Evolutionary conservation across 2,329 filamentous ascomycete genomes (phyloP), one percentile per base, ranked within the genome.

Genomic region (Fusarium algeriense): DNA sequence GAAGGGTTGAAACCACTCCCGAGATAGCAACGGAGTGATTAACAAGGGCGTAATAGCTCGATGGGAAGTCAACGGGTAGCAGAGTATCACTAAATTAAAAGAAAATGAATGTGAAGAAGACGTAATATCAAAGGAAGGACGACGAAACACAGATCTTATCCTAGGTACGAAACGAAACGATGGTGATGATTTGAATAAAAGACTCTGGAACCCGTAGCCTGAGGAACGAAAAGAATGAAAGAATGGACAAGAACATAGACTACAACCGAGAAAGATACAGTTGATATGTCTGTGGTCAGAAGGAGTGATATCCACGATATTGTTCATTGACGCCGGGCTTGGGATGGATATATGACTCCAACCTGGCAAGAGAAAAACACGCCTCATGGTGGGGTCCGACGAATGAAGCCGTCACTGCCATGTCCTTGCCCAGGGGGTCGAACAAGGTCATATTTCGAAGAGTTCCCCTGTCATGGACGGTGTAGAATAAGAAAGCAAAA

Each of bases 401-500:
- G 68, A 71, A 70, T 64, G 67, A 68, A 71, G 65, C 69, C 69
- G 60, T 71, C 62, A 60, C 67, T 70, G 53, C 70, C 64, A 72
- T 67, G 56, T 68, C 73, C 73, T 69, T 74, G 73, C 67, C 60
- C 57, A 64, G 65, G 73, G 73, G 73, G 66, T 59, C 64, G 67
- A 61, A 65, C 69, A 71, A 66, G 70, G 67, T 45, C 71, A 55
- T 67, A 64, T 54, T 65, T 64, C 60, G 62, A 69, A 61, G 60
- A 56, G 63, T 60, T 57, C 49, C 72, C 75, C 72, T 68, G 67
- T 37, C 64, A 67, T 63, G 64, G 35, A 63, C 60, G 64, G 64
- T 70, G 67, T 70, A 81, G 82, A 79, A 83, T 80, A 85, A 80
- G 57, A 67, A 69, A 81, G 82, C 83, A 58, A 69, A 71, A 55